Evolutionary conservation across 2,329 filamentous ascomycete genomes (phyloP).

Genomic region (Penicillium oxalicum): DNA sequence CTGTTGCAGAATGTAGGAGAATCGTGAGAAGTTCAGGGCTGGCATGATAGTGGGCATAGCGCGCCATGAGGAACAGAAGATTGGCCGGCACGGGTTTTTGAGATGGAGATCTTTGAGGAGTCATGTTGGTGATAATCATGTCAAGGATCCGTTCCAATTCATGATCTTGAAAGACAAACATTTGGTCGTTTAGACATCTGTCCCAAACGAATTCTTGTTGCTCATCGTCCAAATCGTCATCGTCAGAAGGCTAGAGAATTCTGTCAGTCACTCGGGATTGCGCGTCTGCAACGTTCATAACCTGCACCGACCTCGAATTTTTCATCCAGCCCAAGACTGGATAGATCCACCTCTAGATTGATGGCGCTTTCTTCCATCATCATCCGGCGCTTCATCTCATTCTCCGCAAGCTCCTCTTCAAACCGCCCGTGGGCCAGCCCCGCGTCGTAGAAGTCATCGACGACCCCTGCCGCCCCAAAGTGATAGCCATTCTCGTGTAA

Average conservation of each 20-base stretch:
- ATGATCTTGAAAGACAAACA: conserved; percentile 98
- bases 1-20: conserved; percentile 78
- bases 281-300: background rate
- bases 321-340: conserved; percentile 92
- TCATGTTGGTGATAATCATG: conserved; percentile 97
- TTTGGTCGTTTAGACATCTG: conserved; percentile 90
- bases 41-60: conserved; percentile 95
- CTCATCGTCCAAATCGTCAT: conserved; percentile 83
- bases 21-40: conserved; percentile 76
- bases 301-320: conserved; percentile 68
- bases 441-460: conserved; percentile 86
- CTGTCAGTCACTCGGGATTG: background rate
- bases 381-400: conserved; percentile 78
- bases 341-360: conserved; percentile 91
- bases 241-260: conserved; percentile 53
- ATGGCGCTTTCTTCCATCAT: conserved; percentile 99
- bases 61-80: conserved; percentile 88
- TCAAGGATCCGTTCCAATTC: conserved; percentile 88
- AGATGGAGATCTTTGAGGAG: conserved; percentile 86
- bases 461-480: conserved; percentile 34
- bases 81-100: conserved; percentile 98
- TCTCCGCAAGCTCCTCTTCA: conserved; percentile 95
- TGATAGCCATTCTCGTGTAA: conserved; percentile 89
- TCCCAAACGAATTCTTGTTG: conserved; percentile 95
- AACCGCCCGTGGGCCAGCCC: conserved; percentile 91